Evolutionary conservation across 106 monocot genomes (phyloP).

Genomic region (Dendrobium officinale): DNA sequence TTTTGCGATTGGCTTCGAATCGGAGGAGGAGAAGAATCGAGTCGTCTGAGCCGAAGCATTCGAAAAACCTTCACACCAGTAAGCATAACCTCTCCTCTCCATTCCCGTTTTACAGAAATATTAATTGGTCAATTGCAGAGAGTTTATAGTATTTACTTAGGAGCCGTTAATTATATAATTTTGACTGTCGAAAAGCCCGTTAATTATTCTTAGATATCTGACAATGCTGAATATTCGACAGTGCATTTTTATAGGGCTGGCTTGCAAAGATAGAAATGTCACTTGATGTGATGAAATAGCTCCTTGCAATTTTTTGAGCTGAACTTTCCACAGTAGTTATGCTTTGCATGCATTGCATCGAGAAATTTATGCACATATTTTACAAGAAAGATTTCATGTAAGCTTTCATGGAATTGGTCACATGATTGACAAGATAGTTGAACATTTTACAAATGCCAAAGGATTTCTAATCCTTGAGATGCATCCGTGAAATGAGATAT

Average conservation of each 20-base stretch:
- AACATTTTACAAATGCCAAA: slow-evolving; percentile 30
- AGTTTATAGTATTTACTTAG: background rate
- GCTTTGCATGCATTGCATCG: slow-evolving; percentile 21
- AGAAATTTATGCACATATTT: slow-evolving; percentile 49
- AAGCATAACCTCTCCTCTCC: no score
- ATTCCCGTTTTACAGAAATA: no score
- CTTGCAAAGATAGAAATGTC: slow-evolving; percentile 28
- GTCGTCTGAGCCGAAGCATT: no score
- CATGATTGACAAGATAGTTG: slow-evolving; percentile 31
- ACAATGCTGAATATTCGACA: background rate
- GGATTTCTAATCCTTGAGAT: slow-evolving; percentile 34
- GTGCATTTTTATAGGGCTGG: slow-evolving; percentile 7
- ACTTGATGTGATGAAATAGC: slow-evolving; percentile 6
- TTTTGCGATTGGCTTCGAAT: no score
- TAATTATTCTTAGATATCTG: slow-evolving; percentile 1
- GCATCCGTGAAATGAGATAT: slow-evolving; percentile 36
- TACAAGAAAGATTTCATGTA: slow-evolving; percentile 50
- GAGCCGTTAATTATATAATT: slow-evolving; percentile 6
- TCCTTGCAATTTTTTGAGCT: slow-evolving; percentile 19
- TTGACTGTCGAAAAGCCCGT: background rate
- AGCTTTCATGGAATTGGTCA: slow-evolving; percentile 20
- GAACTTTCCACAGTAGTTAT: slow-evolving; percentile 48
- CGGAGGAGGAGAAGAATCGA: no score
- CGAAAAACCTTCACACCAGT: no score
- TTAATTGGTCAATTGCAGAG: no score